Conservation (phyloP, 106 monocot genomes). For the Dactylorhiza incarnata region DNA sequence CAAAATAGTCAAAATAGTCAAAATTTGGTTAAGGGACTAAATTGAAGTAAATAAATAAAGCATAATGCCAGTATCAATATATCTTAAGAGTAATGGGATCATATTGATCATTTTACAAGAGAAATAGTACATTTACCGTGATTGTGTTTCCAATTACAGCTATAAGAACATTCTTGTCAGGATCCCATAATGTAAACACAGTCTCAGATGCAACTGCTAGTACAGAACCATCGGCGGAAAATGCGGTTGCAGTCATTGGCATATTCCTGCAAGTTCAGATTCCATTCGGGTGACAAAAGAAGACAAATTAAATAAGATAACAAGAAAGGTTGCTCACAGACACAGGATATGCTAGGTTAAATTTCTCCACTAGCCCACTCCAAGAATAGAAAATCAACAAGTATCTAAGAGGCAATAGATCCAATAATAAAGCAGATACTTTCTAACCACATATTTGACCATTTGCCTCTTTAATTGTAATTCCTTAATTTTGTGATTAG, state of each 20-base stretch:
- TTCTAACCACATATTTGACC: background rate
- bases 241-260: slow-evolving; percentile 87
- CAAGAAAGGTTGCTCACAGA: background rate
- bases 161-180: slow-evolving; percentile 70
- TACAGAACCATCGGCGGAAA: slow-evolving; percentile 92
- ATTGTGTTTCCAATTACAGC: slow-evolving; percentile 68
- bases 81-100: too few relatives aligned
- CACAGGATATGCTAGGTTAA: background rate
- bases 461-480: background rate
- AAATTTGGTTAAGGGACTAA: too few relatives aligned
- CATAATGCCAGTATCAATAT: too few relatives aligned
- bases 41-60: too few relatives aligned
- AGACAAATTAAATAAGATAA: background rate
- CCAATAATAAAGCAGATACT: background rate
- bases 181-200: slow-evolving; percentile 83
- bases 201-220: slow-evolving; percentile 83
- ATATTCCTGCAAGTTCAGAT: slow-evolving; percentile 46
- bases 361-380: background rate
- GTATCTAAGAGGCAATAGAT: background rate
- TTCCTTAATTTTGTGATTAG: background rate
- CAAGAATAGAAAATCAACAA: background rate
- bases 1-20: too few relatives aligned
- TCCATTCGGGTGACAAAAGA: background rate
- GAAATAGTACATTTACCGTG: slow-evolving; percentile 21
- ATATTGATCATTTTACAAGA: too few relatives aligned